Evolutionary conservation across 2,329 filamentous ascomycete species (phyloP).

Genomic region (Penicillium sumatraense): DNA sequence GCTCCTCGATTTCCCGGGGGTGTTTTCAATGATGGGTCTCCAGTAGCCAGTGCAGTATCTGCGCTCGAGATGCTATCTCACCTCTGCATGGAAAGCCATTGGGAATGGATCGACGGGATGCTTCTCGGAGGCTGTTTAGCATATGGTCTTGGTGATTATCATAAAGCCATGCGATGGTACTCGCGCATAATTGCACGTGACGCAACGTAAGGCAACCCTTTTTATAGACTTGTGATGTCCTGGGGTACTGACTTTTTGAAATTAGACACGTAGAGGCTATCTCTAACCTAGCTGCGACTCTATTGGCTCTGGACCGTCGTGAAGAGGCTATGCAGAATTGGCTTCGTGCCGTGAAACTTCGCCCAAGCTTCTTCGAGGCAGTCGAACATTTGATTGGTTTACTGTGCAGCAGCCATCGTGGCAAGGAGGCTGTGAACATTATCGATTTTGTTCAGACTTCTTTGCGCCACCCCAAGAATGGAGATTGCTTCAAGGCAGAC

Average conservation of each 20-base stretch:
- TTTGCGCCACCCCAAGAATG: conserved; percentile 59
- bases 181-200: conserved; percentile 62
- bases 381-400: conserved; percentile 92
- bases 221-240: background rate
- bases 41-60: conserved; percentile 62
- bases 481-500: conserved; percentile 52
- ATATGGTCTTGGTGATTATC: conserved; percentile 85
- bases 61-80: conserved; percentile 74
- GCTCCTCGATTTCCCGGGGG: conserved; percentile 39
- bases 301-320: conserved; percentile 80
- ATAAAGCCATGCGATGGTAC: conserved; percentile 64
- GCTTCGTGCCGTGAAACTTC: conserved; percentile 79
- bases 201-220: conserved; percentile 51
- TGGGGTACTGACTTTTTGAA: conserved; percentile 26
- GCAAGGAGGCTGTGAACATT: conserved; percentile 81
- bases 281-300: conserved; percentile 87
- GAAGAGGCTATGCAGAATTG: conserved; percentile 86
- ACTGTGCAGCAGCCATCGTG: conserved; percentile 78
- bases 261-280: conserved; percentile 85
- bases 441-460: conserved; percentile 83
- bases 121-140: conserved; percentile 87
- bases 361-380: conserved; percentile 90
- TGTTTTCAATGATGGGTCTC: conserved; percentile 43
- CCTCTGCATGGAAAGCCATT: conserved; percentile 77
- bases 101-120: conserved; percentile 93